Percentiles rank a stretch among this genome's conserved stretches.
Evolutionary conservation across 2,329 filamentous ascomycete genomes (phyloP).

Genomic region (Cercospora zeina): DNA sequence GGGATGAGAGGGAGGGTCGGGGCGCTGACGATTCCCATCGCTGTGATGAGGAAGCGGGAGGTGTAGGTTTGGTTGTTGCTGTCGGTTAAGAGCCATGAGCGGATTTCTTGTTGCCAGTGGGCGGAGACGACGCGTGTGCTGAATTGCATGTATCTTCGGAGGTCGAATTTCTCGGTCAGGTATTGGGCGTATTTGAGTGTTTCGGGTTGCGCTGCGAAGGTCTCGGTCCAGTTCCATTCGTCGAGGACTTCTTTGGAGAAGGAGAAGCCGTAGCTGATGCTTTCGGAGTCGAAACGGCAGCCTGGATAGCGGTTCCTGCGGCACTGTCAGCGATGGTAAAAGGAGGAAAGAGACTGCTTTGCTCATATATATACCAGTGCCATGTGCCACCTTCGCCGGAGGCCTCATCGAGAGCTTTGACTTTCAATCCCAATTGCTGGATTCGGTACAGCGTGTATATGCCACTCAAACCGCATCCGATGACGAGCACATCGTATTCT

Average conservation of each 20-base stretch:
- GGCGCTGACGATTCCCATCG: conserved; percentile 42
- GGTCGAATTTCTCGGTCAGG: conserved; percentile 50
- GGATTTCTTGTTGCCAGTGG: conserved; percentile 38
- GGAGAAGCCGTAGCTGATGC: conserved; percentile 48
- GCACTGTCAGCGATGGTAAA: conserved; percentile 31
- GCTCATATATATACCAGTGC: conserved; percentile 31
- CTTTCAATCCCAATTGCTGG: conserved; percentile 43
- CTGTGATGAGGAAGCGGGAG: conserved; percentile 45
- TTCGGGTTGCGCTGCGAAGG: conserved; percentile 43
- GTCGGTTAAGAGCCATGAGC: conserved; percentile 41
- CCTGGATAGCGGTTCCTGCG: conserved; percentile 50
- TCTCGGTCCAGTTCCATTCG: conserved; percentile 47
- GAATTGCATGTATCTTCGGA: conserved; percentile 46
- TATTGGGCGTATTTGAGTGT: conserved; percentile 53
- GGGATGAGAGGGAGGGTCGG: conserved; percentile 40
- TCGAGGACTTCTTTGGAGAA: conserved; percentile 47
- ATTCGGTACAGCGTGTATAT: conserved; percentile 48
- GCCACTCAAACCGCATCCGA: conserved; percentile 47
- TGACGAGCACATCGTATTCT: conserved; percentile 44
- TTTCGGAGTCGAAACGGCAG: conserved; percentile 50
- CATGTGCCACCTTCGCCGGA: conserved; percentile 51
- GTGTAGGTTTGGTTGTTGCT: conserved; percentile 30
- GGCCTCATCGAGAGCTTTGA: conserved; percentile 46
- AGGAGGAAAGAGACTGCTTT: neutral
- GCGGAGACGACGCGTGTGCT: conserved; percentile 43